Percentiles rank a stretch among this genome's conserved stretches.
phyloP scores from a whole-genome alignment of 345 rosid genomes.

The Lumnitzera littorea region DNA sequence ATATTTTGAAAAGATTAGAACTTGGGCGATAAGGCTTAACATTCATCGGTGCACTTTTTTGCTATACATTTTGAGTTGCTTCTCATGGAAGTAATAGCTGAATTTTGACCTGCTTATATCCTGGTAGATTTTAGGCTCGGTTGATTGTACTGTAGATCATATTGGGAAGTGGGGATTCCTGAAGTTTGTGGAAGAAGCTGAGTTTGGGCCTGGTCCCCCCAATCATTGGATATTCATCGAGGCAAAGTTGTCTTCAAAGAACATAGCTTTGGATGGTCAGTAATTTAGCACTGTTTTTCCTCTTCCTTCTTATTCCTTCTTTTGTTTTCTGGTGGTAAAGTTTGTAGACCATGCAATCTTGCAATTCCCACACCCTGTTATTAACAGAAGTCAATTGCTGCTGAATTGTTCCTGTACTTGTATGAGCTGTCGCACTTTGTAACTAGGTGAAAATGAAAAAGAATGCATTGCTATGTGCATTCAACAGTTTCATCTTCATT shows the following conservation, averaged over 20 bases:
- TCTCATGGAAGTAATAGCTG: too few species aligned
- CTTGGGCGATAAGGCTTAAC: too few species aligned
- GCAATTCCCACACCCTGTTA: too few species aligned
- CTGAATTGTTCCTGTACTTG: too few species aligned
- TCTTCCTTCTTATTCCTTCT: too few species aligned
- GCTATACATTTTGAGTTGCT: too few species aligned
- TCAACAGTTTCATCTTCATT: too few species aligned
- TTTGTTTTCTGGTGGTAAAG: too few species aligned
- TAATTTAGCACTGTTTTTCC: neutral
- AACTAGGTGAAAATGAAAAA: neutral
- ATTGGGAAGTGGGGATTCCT: slow-evolving; percentile 51
- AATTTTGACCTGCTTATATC: neutral
- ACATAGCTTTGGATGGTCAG: slow-evolving; percentile 35
- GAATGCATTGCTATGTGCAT: neutral
- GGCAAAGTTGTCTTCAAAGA: slow-evolving; percentile 31
- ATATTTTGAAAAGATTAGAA: too few species aligned
- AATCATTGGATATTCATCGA: slow-evolving; percentile 42
- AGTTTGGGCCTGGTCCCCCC: slow-evolving; percentile 63
- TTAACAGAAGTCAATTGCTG: too few species aligned
- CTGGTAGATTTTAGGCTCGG: slow-evolving; percentile 44
- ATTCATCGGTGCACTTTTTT: too few species aligned
- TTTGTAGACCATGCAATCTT: too few species aligned
- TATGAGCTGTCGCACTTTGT: neutral
- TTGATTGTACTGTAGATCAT: slow-evolving; percentile 36
- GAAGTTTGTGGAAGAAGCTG: slow-evolving; percentile 64